These are phyloP conservation scores for Austroboletus festivus DNA, from an alignment of 768 basidiomycete species.

Conservation along the genomic window DNA sequence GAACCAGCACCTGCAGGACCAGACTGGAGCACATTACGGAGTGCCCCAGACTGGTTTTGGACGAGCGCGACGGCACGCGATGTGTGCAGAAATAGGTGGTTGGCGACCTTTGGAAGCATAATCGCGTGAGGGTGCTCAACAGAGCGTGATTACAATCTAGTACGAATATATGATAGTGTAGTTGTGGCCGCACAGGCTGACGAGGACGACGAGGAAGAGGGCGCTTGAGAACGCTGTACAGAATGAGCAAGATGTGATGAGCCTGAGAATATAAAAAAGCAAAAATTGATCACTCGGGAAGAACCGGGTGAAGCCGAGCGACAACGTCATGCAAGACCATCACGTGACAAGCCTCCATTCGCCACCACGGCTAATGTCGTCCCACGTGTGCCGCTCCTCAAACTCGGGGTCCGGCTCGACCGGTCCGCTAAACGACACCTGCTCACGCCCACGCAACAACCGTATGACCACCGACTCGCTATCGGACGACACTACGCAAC, in stretches of 20 bases:
- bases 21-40: constrained; percentile 75
- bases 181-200: neutral
- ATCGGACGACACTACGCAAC: constrained; percentile 31
- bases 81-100: constrained; percentile 72
- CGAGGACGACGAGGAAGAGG: constrained; percentile 3
- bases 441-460: constrained; percentile 14
- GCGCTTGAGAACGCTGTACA: neutral
- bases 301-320: constrained; percentile 21
- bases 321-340: constrained; percentile 6
- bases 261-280: constrained; percentile 17
- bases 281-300: constrained; percentile 15
- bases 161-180: neutral
- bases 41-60: constrained; percentile 64
- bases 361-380: constrained; percentile 21
- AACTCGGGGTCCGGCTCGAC: constrained; percentile 16
- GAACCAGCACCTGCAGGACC: constrained; percentile 44
- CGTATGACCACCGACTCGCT: constrained; percentile 11
- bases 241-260: neutral
- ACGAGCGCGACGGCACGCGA: constrained; percentile 73
- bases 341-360: constrained; percentile 28
- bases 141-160: constrained; percentile 4
- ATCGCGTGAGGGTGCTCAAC: constrained; percentile 6
- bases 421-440: constrained; percentile 30
- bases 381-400: constrained; percentile 25
- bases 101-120: constrained; percentile 84